phyloP scores from a whole-genome alignment of 805 yeast species.

The Ogataea parapolymorpha region DNA sequence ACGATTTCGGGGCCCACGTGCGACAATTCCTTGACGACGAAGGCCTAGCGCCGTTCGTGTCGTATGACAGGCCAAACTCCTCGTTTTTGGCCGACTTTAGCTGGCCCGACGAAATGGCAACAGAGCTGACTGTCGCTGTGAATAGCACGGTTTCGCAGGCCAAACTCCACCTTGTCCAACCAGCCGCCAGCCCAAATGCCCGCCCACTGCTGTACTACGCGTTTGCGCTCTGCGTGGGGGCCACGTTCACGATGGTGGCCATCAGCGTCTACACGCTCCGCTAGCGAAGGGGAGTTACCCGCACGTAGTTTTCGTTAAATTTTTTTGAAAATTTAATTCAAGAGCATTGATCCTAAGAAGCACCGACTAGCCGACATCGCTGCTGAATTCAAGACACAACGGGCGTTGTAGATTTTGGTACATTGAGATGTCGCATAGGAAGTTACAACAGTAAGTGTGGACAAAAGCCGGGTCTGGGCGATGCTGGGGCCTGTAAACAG shows the following conservation, averaged over 20 bases:
- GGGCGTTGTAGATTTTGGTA: conserved; percentile 2
- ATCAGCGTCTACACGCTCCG: conserved; percentile 2
- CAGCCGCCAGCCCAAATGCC: neutral
- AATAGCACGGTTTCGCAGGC: conserved; percentile 2
- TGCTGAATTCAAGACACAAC: neutral
- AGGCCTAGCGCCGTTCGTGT: neutral
- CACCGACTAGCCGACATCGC: neutral
- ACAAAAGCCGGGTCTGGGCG: neutral
- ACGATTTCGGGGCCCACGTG: neutral
- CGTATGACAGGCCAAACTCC: neutral
- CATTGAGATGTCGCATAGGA: conserved; percentile 35
- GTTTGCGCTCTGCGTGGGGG: neutral
- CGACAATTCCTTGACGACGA: neutral
- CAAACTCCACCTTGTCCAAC: neutral
- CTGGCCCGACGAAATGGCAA: neutral
- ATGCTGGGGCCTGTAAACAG: neutral
- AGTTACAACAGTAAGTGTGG: conserved; percentile 35
- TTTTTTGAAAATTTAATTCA: conserved; percentile 4
- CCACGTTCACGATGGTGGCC: neutral
- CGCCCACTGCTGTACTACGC: conserved; percentile 3
- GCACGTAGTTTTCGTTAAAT: conserved; percentile 5
- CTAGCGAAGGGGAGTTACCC: conserved; percentile 5
- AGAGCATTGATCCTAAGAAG: conserved; percentile 5
- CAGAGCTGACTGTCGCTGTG: neutral
- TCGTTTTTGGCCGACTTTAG: neutral